Percentiles rank a stretch among this genome's conserved stretches.
phyloP scores from a whole-genome alignment of 208 protist species.

The Trichomonas vaginalis region DNA sequence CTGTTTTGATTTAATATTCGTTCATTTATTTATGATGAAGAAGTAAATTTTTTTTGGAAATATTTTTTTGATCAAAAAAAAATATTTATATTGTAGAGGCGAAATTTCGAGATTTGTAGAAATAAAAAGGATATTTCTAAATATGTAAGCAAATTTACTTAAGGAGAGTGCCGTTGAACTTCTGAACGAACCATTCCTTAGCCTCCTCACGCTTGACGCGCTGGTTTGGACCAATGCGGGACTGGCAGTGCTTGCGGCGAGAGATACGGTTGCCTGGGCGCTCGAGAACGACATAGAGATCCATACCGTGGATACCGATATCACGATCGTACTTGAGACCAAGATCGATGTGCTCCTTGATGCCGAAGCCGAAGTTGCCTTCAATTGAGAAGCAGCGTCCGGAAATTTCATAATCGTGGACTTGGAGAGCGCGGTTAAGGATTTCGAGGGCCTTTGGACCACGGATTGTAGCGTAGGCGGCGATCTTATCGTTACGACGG shows the following conservation, averaged over 20 bases:
- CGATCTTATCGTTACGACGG: slow-evolving; percentile 98
- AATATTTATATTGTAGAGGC: too few species aligned
- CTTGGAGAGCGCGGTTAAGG: slow-evolving; percentile 87
- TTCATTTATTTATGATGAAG: too few species aligned
- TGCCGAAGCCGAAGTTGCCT: slow-evolving; percentile 98
- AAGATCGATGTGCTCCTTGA: slow-evolving; percentile 99
- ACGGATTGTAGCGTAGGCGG: slow-evolving; percentile 89
- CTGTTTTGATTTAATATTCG: too few species aligned
- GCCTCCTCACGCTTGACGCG: slow-evolving; percentile 81
- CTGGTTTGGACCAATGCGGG: slow-evolving; percentile 71
- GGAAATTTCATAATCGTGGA: slow-evolving; percentile 96
- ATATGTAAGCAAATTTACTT: too few species aligned
- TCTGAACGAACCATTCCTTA: slow-evolving; percentile 95
- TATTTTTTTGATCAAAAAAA: too few species aligned
- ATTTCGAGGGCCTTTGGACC: slow-evolving; percentile 96
- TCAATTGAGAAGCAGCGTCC: slow-evolving; percentile 79
- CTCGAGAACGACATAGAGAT: slow-evolving; percentile 90
- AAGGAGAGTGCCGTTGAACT: slow-evolving; percentile 67
- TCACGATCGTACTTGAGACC: slow-evolving; percentile 99
- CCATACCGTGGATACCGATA: slow-evolving; percentile 89
- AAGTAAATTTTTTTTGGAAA: too few species aligned
- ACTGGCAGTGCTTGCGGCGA: slow-evolving; percentile 56
- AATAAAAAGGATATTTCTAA: too few species aligned
- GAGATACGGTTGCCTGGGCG: slow-evolving; percentile 83
- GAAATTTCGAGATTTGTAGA: too few species aligned